Base-by-base conservation (phyloP, 2,329 filamentous ascomycete genomes). In the Aspergillus sp. region DNA sequence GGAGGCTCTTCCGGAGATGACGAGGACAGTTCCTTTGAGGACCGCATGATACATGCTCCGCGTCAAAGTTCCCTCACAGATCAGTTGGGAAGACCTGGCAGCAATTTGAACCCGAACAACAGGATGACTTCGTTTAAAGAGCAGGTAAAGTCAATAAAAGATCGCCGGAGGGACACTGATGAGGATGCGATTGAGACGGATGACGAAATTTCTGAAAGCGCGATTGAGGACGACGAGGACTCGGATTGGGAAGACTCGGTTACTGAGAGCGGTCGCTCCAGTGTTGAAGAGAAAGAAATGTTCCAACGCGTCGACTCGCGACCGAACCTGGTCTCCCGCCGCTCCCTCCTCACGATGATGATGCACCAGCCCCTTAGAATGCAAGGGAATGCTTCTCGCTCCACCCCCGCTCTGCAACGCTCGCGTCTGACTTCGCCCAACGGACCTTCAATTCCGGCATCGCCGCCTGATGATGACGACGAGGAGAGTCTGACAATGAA, bases 271-370 rank as follows among this genome's bases (percentile, higher is more conserved):
- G 91, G 89, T 60, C 90, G 91, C 68, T 91, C 91, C 1, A 96
- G 91, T 74, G 84, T 93, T 55, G 91, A 95, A 64, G 90, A 95
- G 63, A 89, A 87, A 71, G 85, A 87, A 22, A 83, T 92, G 70
- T 99, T 99, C 84, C 89, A 93, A 76, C 90, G 95, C 8, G 93
- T 98, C 53, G 92, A 97, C 76, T 97, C 93, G 46, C 89, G 89
- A 75, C 87, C 89, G 7, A 92, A 97, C 72, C 83, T 98, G 28
- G 89, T 91, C 2, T 96, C 94, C 1, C 88, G 91, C 53, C 89
- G 91, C 54, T 98, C 94, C 2, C 86, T 98, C 46, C 89, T 99
- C 67, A 97, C 93, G 0, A 88, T 94, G 56, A 90, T 94, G 84
- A 88, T 99, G 74, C 90, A 91, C 69, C 89, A 96, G 73, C 89